These are phyloP conservation scores for Fusarium gaditjirri DNA, from an alignment of 2,329 filamentous ascomycete species.

Conservation along the genomic window DNA sequence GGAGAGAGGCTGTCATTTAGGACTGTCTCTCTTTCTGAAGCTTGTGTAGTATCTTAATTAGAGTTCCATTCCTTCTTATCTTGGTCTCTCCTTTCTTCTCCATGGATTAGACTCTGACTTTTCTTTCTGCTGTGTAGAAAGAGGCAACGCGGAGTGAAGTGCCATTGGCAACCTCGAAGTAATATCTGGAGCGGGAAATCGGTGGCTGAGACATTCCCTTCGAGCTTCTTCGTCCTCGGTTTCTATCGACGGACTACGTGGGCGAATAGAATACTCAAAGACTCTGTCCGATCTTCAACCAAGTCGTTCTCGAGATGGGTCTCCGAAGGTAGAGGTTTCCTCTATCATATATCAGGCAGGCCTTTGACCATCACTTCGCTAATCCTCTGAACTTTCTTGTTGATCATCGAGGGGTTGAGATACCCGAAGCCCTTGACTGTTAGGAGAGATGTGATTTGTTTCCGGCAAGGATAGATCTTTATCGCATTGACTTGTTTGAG, in stretches of 20 bases:
- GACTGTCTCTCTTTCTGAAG: neutral
- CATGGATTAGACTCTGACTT: neutral
- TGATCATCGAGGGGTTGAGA: too few species aligned
- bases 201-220: neutral
- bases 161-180: neutral
- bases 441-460: too few species aligned
- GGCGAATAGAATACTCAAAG: neutral
- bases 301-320: neutral
- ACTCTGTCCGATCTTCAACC: neutral
- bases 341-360: neutral
- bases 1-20: accelerated
- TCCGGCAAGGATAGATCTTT: neutral
- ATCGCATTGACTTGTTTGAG: neutral
- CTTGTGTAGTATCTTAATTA: too few species aligned
- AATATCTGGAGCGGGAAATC: neutral
- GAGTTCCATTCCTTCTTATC: neutral
- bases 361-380: neutral
- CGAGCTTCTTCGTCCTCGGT: neutral
- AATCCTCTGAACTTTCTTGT: neutral
- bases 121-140: neutral
- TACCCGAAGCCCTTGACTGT: too few species aligned
- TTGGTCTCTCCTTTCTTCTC: neutral
- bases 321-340: too few species aligned
- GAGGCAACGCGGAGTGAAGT: neutral
- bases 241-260: neutral